Conservation (phyloP, 2,329 filamentous ascomycete species). For the Aspergillus aculeatinus region DNA sequence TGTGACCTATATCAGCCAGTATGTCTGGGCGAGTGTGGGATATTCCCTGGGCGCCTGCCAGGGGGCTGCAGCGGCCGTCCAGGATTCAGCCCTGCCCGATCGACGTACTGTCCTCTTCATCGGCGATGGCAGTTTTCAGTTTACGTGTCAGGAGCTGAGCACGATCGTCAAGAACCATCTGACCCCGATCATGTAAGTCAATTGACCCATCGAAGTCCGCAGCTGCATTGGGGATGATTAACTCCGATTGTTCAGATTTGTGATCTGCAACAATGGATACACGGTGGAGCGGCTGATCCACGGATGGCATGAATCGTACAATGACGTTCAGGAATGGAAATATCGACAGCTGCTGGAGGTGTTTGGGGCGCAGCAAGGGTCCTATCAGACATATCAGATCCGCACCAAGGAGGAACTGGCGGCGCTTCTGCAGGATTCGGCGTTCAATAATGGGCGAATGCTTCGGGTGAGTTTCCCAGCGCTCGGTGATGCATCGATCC, state of each 20-base stretch:
- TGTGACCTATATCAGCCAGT: constrained; percentile 50
- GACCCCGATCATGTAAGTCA: constrained; percentile 41
- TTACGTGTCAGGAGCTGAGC: constrained; percentile 65
- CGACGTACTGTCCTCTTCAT: constrained; percentile 57
- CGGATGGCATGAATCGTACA: not conserved
- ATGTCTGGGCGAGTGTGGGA: constrained; percentile 61
- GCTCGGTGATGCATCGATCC: too few species aligned
- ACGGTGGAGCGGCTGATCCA: constrained; percentile 52
- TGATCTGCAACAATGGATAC: constrained; percentile 62
- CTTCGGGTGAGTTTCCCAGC: not conserved
- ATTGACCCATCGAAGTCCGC: too few species aligned
- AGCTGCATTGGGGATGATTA: too few species aligned
- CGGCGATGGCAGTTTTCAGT: constrained; percentile 64
- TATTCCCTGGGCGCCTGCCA: constrained; percentile 60
- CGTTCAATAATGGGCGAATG: not conserved
- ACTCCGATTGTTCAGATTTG: constrained; percentile 30
- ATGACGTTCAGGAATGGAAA: not conserved
- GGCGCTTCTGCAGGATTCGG: not conserved
- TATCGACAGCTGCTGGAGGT: not conserved
- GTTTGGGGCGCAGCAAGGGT: not conserved
- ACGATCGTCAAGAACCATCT: constrained; percentile 60
- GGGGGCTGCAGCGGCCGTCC: constrained; percentile 55
- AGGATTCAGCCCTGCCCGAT: constrained; percentile 22
- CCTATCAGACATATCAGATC: not conserved
- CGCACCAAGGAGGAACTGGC: not conserved